Percentiles rank a stretch among this genome's conserved stretches.
Evolutionary conservation across 768 basidiomycete genomes (phyloP).

Genomic region (Tephrocybe sp.): DNA sequence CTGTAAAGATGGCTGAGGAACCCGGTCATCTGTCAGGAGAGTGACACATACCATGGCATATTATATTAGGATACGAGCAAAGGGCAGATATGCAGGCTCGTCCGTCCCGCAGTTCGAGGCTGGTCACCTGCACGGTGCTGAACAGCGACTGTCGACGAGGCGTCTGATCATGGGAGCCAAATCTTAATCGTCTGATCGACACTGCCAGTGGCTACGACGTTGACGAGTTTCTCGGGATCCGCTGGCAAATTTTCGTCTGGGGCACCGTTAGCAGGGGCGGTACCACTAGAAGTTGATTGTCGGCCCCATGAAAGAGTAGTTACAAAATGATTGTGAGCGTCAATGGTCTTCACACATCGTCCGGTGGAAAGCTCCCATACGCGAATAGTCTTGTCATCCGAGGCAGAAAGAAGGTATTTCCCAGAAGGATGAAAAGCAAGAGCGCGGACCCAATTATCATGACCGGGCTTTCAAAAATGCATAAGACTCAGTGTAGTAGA

Average conservation of each 20-base stretch:
- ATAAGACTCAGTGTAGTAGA: constrained; percentile 8
- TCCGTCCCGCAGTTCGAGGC: constrained; percentile 4
- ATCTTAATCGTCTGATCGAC: constrained; percentile 69
- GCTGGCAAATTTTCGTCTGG: constrained; percentile 22
- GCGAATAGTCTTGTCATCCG: constrained; percentile 89
- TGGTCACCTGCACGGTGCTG: background rate
- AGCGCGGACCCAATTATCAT: constrained; percentile 91
- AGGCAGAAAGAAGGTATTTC: constrained; percentile 86
- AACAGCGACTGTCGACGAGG: background rate
- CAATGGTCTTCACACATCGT: constrained; percentile 81
- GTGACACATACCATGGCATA: constrained; percentile 16
- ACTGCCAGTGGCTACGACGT: constrained; percentile 69
- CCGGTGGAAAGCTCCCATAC: constrained; percentile 89
- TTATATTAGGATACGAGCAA: constrained; percentile 9
- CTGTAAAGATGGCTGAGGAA: constrained; percentile 1
- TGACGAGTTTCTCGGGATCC: constrained; percentile 60
- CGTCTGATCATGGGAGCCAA: constrained; percentile 50
- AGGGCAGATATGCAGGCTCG: constrained; percentile 8
- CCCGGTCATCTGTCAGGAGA: background rate
- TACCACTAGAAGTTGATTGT: constrained; percentile 42
- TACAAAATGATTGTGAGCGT: constrained; percentile 86
- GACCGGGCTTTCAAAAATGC: constrained; percentile 51
- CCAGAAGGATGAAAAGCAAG: constrained; percentile 89
- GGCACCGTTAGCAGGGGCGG: constrained; percentile 31
- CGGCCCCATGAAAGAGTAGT: constrained; percentile 82